Conservation (phyloP, 345 rosid genomes). For the Acer saccharum region DNA sequence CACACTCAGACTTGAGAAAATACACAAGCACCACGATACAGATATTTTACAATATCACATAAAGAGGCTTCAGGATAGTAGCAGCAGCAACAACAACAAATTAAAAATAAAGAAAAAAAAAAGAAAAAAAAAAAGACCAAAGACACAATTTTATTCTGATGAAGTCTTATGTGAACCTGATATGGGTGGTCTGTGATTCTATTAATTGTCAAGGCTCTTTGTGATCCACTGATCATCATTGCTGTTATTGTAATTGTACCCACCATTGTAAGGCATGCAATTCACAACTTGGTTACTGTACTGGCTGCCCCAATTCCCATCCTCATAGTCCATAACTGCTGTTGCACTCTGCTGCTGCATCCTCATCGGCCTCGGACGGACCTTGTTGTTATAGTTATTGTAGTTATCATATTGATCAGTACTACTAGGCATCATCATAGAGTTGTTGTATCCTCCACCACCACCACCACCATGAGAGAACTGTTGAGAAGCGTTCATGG, state of each 20-base stretch:
- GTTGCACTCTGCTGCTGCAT: not conserved
- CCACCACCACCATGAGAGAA: not conserved
- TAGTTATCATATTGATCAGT: not conserved
- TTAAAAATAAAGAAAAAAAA: no score
- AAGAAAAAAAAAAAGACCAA: no score
- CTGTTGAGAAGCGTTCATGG: not conserved
- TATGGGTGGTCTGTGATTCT: not conserved
- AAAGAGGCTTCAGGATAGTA: not conserved
- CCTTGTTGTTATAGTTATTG: not conserved
- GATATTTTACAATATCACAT: not conserved
- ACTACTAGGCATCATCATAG: not conserved
- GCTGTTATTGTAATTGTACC: not conserved
- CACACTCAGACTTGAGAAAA: not conserved
- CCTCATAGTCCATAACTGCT: not conserved
- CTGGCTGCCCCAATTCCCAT: not conserved
- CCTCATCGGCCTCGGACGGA: not conserved
- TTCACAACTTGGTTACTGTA: not conserved
- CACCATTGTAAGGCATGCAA: not conserved
- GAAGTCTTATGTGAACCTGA: not conserved
- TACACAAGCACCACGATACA: not conserved
- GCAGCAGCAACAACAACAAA: not conserved
- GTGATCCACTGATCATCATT: not conserved
- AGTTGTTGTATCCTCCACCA: not conserved
- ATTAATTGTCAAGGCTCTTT: not conserved
- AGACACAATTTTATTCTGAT: not conserved